phyloP scores from a whole-genome alignment of 805 yeast genomes.

The Vanderwaltozyma yarrowii region DNA sequence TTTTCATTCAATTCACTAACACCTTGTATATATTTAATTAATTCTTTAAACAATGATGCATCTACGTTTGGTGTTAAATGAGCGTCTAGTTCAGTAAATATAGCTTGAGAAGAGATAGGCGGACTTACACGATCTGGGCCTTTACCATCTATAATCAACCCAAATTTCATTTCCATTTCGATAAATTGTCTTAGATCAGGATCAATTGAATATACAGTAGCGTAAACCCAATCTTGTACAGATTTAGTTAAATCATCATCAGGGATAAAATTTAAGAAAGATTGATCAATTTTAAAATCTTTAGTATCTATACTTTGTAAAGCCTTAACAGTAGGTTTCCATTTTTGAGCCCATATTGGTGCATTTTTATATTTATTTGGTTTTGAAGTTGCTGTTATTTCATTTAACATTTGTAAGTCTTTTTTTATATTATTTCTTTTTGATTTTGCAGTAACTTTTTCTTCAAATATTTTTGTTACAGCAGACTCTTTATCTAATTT shows the following conservation, averaged over 20 bases:
- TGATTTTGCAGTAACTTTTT: conserved; percentile 22
- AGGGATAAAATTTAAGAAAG: conserved; percentile 57
- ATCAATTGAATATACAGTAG: conserved; percentile 58
- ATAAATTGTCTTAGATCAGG: conserved; percentile 42
- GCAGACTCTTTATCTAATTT: conserved; percentile 1
- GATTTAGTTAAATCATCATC: conserved; percentile 73
- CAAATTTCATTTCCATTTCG: conserved; percentile 69
- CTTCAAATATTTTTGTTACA: conserved; percentile 23
- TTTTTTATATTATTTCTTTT: conserved; percentile 26
- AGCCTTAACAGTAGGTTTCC: conserved; percentile 39
- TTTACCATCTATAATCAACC: conserved; percentile 54
- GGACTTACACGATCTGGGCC: conserved; percentile 52
- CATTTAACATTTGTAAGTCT: conserved; percentile 23
- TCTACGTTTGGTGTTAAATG: conserved; percentile 59
- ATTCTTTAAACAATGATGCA: conserved; percentile 47
- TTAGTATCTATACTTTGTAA: conserved; percentile 24
- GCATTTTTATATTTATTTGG: conserved; percentile 54
- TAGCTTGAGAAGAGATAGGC: conserved; percentile 60
- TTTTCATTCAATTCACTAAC: conserved; percentile 42
- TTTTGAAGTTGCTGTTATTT: conserved; percentile 30
- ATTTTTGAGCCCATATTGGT: conserved; percentile 80
- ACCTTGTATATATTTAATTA: conserved; percentile 44
- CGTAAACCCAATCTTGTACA: conserved; percentile 83
- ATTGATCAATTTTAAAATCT: conserved; percentile 29
- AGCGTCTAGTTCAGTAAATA: conserved; percentile 47